phyloP scores from a whole-genome alignment of 2,329 filamentous ascomycete species.

The Fusarium anguioides region DNA sequence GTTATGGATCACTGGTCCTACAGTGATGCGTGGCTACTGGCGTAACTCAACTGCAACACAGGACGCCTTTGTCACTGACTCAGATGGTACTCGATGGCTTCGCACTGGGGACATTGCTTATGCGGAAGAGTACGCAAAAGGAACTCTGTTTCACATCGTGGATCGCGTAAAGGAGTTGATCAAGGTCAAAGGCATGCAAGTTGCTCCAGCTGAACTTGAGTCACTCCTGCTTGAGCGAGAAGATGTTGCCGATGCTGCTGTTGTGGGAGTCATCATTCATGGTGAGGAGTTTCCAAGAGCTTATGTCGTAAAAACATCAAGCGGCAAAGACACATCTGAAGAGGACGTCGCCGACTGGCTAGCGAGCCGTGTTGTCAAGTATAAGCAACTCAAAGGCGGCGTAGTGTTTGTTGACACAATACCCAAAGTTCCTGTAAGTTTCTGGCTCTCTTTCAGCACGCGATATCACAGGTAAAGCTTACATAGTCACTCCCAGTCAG shows the following conservation, averaged over 20 bases:
- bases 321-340: slow-evolving; percentile 31
- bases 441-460: neutral
- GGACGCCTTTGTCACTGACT: slow-evolving; percentile 62
- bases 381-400: slow-evolving; percentile 77
- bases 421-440: slow-evolving; percentile 66
- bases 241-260: slow-evolving; percentile 70
- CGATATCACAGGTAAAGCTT: slow-evolving; percentile 4
- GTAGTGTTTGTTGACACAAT: slow-evolving; percentile 75
- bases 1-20: slow-evolving; percentile 78
- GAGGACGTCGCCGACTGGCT: slow-evolving; percentile 72
- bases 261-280: slow-evolving; percentile 68
- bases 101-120: slow-evolving; percentile 80
- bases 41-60: slow-evolving; percentile 73
- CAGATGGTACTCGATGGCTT: slow-evolving; percentile 70
- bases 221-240: slow-evolving; percentile 52
- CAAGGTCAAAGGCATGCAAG: slow-evolving; percentile 70
- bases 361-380: slow-evolving; percentile 68
- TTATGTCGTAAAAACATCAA: slow-evolving; percentile 62
- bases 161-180: slow-evolving; percentile 77
- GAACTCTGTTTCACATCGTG: slow-evolving; percentile 71
- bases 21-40: slow-evolving; percentile 83
- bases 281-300: slow-evolving; percentile 71
- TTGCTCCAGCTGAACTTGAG: slow-evolving; percentile 65
- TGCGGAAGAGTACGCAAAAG: slow-evolving; percentile 66
- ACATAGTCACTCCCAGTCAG: slow-evolving; percentile 58